phyloP scores from a whole-genome alignment of 2,329 filamentous ascomycete species.

The Apiospora kogelbergensis region DNA sequence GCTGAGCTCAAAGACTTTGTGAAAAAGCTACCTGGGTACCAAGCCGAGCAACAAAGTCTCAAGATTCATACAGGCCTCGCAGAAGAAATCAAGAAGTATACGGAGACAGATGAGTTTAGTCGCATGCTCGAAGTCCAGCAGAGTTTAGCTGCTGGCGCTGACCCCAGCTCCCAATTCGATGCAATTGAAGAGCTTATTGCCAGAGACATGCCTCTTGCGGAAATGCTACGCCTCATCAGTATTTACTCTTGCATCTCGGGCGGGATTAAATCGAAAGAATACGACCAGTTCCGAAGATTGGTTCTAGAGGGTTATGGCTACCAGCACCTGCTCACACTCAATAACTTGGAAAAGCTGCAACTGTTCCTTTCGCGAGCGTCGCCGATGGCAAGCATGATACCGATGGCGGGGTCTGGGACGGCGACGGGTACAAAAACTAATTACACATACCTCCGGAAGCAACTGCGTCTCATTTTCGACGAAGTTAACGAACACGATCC shows the following conservation, averaged over 20 bases:
- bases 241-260: slow-evolving; percentile 89
- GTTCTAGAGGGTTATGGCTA: slow-evolving; percentile 93
- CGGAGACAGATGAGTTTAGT: slow-evolving; percentile 84
- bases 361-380: slow-evolving; percentile 78
- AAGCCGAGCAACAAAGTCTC: slow-evolving; percentile 90
- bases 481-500: slow-evolving; percentile 95
- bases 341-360: slow-evolving; percentile 85
- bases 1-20: slow-evolving; percentile 94
- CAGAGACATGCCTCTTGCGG: slow-evolving; percentile 76
- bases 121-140: slow-evolving; percentile 91
- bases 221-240: slow-evolving; percentile 81
- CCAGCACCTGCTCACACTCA: slow-evolving; percentile 88
- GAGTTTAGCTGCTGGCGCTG: slow-evolving; percentile 86
- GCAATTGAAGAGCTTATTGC: slow-evolving; percentile 93
- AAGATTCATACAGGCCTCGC: slow-evolving; percentile 89
- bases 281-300: slow-evolving; percentile 84
- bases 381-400: slow-evolving; percentile 77
- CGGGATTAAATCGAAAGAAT: slow-evolving; percentile 83
- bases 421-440: slow-evolving; percentile 75
- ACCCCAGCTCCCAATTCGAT: slow-evolving; percentile 86
- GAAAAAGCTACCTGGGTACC: slow-evolving; percentile 86
- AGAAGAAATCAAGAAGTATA: slow-evolving; percentile 94
- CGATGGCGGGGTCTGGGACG: slow-evolving; percentile 62
- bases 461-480: slow-evolving; percentile 86
- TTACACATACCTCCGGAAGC: slow-evolving; percentile 84